These are phyloP conservation scores for Amauroascus niger DNA, from an alignment of 2,329 filamentous ascomycete species.

Conservation along the genomic window DNA sequence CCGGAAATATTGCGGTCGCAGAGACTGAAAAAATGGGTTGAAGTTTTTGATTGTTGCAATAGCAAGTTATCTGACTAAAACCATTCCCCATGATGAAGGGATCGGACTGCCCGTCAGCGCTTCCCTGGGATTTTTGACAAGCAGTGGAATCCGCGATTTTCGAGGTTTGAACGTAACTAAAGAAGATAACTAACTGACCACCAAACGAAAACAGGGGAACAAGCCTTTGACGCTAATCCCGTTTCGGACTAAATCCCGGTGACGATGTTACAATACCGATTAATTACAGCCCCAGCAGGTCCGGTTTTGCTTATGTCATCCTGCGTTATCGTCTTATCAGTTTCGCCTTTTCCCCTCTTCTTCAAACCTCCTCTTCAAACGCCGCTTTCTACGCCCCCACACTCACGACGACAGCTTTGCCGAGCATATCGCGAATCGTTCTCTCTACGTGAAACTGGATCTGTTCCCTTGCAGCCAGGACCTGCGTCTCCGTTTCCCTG, in stretches of 20 bases:
- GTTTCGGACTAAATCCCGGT: slow-evolving; percentile 1
- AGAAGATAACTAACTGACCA: too few relatives aligned
- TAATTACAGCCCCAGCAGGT: neutral
- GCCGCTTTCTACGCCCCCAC: neutral
- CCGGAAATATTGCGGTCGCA: too few relatives aligned
- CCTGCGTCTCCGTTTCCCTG: neutral
- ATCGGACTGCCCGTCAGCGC: too few relatives aligned
- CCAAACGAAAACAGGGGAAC: neutral
- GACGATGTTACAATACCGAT: neutral
- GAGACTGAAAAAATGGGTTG: too few relatives aligned
- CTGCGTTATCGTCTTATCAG: neutral
- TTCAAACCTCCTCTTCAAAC: too few relatives aligned
- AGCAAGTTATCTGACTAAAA: too few relatives aligned
- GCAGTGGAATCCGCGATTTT: too few relatives aligned
- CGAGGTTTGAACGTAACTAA: too few relatives aligned
- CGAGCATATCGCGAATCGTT: neutral
- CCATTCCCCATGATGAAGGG: too few relatives aligned
- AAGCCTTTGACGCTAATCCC: neutral
- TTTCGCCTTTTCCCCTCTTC: too few relatives aligned
- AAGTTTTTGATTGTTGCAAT: too few relatives aligned
- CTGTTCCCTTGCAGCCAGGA: neutral
- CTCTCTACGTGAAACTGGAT: neutral
- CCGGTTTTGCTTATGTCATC: neutral
- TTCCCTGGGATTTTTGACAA: too few relatives aligned
- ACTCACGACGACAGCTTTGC: neutral